Percentiles rank a stretch among this genome's conserved stretches.
These are phyloP conservation scores for Trypethelium eluteriae DNA, from an alignment of 495 filamentous ascomycete species.

Conservation along the genomic window DNA sequence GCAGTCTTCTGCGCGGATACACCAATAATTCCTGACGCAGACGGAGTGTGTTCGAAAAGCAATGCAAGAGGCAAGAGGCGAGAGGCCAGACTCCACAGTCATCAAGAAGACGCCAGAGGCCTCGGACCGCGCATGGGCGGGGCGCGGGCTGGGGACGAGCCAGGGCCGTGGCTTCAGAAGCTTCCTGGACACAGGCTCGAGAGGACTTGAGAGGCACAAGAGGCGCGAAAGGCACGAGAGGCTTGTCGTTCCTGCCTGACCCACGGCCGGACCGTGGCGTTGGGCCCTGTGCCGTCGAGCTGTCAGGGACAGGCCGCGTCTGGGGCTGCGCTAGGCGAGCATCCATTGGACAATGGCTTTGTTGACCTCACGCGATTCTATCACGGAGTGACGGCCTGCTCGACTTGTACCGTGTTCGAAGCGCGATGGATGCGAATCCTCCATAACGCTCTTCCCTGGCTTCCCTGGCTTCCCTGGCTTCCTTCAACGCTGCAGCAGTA, in stretches of 20 bases:
- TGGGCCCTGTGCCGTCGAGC: background rate
- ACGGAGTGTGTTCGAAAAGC: too few relatives aligned
- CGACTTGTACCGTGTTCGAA: background rate
- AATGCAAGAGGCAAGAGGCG: background rate
- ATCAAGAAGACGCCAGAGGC: background rate
- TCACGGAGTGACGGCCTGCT: background rate
- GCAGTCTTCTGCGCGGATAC: too few relatives aligned
- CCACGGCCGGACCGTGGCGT: background rate
- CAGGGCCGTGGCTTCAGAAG: background rate
- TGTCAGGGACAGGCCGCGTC: constrained; percentile 6
- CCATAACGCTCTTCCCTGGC: constrained; percentile 1
- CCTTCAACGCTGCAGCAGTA: background rate
- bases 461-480: background rate
- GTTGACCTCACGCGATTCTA: background rate
- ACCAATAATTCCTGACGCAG: background rate
- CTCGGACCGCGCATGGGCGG: background rate
- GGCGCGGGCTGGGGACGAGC: background rate
- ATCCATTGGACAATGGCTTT: background rate
- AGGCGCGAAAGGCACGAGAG: too few relatives aligned
- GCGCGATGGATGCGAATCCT: background rate
- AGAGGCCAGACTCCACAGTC: background rate
- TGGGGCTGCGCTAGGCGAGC: background rate
- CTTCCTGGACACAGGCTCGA: background rate
- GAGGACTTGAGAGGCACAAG: too few relatives aligned
- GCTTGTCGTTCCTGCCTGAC: background rate